phyloP scores from a whole-genome alignment of 108 stramenopile genomes.

The Schizochytrium sp. region DNA sequence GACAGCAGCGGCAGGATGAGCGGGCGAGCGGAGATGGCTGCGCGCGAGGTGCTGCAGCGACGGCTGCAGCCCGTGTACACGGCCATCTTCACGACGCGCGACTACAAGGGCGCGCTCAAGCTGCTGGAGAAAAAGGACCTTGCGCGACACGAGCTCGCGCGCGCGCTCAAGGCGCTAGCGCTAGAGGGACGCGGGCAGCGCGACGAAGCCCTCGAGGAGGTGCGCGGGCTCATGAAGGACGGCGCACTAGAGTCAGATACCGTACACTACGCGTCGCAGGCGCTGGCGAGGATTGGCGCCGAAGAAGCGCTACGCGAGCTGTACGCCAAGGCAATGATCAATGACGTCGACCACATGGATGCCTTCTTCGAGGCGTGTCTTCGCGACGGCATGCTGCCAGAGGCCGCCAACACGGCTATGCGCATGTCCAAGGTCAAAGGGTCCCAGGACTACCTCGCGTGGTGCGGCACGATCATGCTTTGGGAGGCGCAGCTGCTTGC shows the following conservation, averaged over 20 bases:
- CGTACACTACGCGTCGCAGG: neutral
- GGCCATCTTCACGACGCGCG: neutral
- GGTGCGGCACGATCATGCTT: neutral
- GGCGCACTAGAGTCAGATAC: neutral
- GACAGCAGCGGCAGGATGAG: neutral
- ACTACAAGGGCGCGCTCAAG: neutral
- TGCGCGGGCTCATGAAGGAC: neutral
- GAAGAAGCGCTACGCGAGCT: neutral
- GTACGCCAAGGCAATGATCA: neutral
- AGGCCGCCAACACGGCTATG: neutral
- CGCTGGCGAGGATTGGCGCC: neutral
- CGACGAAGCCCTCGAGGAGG: neutral
- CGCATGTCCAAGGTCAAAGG: neutral
- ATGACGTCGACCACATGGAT: neutral
- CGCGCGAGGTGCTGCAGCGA: neutral
- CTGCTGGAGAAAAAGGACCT: neutral
- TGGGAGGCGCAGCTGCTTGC: neutral
- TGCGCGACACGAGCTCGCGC: neutral
- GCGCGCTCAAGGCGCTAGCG: neutral
- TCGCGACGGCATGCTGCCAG: neutral
- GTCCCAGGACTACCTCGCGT: neutral
- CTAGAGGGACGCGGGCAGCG: neutral
- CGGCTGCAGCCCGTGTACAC: conserved; percentile 14
- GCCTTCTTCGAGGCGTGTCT: neutral
- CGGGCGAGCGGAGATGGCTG: neutral